A percentile compares a stretch with the other conserved stretches of the same genome.
Conservation (phyloP, 345 rosid species). For the Syzygium grande region DNA sequence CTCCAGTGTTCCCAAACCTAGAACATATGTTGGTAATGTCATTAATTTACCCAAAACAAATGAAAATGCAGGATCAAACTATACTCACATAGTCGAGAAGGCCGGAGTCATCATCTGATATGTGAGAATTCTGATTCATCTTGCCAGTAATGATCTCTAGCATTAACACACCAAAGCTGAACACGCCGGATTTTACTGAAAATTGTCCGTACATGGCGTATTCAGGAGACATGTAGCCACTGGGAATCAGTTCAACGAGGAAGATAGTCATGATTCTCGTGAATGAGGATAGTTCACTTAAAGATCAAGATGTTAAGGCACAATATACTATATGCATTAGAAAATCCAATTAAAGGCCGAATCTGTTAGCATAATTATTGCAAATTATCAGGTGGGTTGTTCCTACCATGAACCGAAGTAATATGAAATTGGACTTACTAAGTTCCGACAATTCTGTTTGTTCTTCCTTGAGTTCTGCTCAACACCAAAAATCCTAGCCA, state of each 20-base stretch:
- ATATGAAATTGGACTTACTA: background rate
- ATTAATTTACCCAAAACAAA: background rate
- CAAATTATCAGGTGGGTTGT: too few relatives aligned
- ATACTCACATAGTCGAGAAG: background rate
- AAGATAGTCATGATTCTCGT: too few relatives aligned
- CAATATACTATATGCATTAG: background rate
- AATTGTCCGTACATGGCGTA: background rate
- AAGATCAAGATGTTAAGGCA: too few relatives aligned
- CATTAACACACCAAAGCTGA: background rate
- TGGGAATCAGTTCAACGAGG: background rate
- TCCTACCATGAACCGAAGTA: too few relatives aligned
- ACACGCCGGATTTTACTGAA: background rate
- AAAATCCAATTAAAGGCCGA: too few relatives aligned
- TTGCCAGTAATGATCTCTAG: background rate
- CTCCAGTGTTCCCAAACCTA: too few relatives aligned
- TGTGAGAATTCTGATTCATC: background rate
- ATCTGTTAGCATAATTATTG: too few relatives aligned
- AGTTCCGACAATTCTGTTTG: background rate
- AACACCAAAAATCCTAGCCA: background rate
- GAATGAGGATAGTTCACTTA: too few relatives aligned
- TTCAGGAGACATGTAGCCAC: background rate
- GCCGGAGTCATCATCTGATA: background rate
- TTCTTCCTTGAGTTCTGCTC: background rate
- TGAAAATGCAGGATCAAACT: too few relatives aligned
- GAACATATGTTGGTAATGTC: too few relatives aligned